Conservation (phyloP, 441 rosid genomes). For the Raphanus hybrid region DNA sequence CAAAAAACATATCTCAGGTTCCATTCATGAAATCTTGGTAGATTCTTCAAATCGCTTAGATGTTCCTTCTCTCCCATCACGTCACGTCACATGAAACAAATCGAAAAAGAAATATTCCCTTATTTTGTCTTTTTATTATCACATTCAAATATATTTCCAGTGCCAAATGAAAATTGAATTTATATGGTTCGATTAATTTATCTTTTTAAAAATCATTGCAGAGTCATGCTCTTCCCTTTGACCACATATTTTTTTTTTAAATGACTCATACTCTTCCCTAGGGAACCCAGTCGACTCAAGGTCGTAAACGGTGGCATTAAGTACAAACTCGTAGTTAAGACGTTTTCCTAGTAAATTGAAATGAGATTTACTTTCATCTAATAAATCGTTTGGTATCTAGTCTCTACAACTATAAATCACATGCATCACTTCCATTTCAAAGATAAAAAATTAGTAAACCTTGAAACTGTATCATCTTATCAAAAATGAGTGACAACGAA, state of each 20-base stretch:
- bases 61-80: neutral
- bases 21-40: constrained; percentile 9
- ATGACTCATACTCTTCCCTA: neutral
- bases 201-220: neutral
- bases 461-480: neutral
- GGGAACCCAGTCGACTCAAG: constrained; percentile 10
- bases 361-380: neutral
- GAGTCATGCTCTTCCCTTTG: too few species aligned
- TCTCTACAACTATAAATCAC: constrained; percentile 12
- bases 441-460: neutral
- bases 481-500: constrained; percentile 24
- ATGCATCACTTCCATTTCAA: neutral
- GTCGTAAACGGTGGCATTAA: neutral
- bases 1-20: neutral
- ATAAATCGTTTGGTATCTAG: constrained; percentile 10
- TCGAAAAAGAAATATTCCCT: neutral
- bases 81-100: constrained; percentile 17
- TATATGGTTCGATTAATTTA: neutral
- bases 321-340: neutral
- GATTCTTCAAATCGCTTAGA: constrained; percentile 18
- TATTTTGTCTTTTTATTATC: neutral
- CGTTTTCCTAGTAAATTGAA: constrained; percentile 27
- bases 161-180: neutral
- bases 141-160: neutral
- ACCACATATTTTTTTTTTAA: too few species aligned